Evolutionary conservation across 352 stramenopile genomes (phyloP).

Genomic region (Phytophthora macrochlamydospora): DNA sequence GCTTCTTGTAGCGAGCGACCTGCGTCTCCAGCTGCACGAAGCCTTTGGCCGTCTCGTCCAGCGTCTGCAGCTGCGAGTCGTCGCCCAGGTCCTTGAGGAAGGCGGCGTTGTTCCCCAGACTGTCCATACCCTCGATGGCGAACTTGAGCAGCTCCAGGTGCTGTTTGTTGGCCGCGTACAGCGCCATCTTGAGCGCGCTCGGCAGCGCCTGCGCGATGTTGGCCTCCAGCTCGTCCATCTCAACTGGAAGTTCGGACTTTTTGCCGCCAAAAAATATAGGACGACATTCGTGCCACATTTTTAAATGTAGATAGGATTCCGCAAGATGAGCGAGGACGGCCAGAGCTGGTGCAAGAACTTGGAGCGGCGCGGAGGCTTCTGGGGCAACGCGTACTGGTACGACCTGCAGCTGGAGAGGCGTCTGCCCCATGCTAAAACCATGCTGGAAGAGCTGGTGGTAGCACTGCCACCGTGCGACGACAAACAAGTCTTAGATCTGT

Average conservation of each 20-base stretch:
- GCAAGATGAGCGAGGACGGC: background rate
- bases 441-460: conserved; percentile 66
- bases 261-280: too few relatives aligned
- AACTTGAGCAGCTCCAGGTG: conserved; percentile 78
- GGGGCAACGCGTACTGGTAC: conserved; percentile 81
- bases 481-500: conserved; percentile 68
- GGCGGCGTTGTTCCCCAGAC: conserved; percentile 65
- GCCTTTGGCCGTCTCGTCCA: conserved; percentile 75
- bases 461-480: conserved; percentile 65
- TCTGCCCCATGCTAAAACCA: conserved; percentile 60
- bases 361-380: conserved; percentile 69
- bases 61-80: conserved; percentile 54
- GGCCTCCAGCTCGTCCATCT: conserved; percentile 65
- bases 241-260: too few relatives aligned
- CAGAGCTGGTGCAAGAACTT: conserved; percentile 66
- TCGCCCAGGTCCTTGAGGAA: conserved; percentile 71
- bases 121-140: conserved; percentile 70
- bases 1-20: conserved; percentile 67
- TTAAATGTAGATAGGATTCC: too few relatives aligned
- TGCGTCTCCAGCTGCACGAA: conserved; percentile 72
- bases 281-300: too few relatives aligned
- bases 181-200: conserved; percentile 73
- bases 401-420: conserved; percentile 67
- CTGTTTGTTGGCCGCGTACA: conserved; percentile 81
- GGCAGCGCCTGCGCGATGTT: conserved; percentile 70